These are phyloP conservation scores for Domatiomyces globalis DNA, from an alignment of 2,329 filamentous ascomycete species.

Conservation along the genomic window DNA sequence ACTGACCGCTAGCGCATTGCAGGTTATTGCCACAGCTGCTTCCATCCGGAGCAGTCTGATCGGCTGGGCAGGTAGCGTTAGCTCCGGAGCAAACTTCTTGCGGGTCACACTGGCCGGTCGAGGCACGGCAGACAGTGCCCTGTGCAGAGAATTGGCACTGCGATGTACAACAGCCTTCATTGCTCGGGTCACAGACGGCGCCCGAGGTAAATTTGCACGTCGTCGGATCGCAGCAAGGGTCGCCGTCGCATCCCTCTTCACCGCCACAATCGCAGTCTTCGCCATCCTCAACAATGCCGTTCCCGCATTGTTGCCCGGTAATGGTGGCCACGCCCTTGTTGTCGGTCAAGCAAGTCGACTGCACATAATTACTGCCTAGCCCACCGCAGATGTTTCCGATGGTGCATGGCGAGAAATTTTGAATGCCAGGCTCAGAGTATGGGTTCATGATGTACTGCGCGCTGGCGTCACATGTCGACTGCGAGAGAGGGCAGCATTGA, in stretches of 20 bases:
- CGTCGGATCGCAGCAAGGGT: constrained; percentile 67
- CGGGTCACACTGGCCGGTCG: constrained; percentile 70
- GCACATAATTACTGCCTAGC: constrained; percentile 61
- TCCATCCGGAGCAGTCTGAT: constrained; percentile 56
- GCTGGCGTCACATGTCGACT: constrained; percentile 55
- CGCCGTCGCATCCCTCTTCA: constrained; percentile 51
- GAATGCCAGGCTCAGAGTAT: constrained; percentile 59
- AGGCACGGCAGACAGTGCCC: constrained; percentile 65
- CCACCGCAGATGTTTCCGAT: constrained; percentile 91
- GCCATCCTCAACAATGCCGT: constrained; percentile 86
- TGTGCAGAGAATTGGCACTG: constrained; percentile 34
- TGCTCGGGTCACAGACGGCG: constrained; percentile 56
- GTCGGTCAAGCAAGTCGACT: constrained; percentile 62
- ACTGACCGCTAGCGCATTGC: constrained; percentile 79
- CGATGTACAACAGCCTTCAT: constrained; percentile 32
- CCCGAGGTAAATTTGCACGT: constrained; percentile 72
- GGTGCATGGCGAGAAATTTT: constrained; percentile 70
- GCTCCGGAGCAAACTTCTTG: constrained; percentile 67
- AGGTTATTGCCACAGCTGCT: constrained; percentile 57
- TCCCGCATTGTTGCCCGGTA: constrained; percentile 75
- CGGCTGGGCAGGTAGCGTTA: constrained; percentile 57
- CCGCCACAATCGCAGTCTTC: constrained; percentile 97
- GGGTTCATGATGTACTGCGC: constrained; percentile 94
- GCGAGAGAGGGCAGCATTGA: constrained; percentile 68
- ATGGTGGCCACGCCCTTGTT: constrained; percentile 75